Percentiles rank a stretch among this genome's conserved stretches.
phyloP scores from a whole-genome alignment of 2,329 filamentous ascomycete genomes.

The Exophiala xenobiotica region DNA sequence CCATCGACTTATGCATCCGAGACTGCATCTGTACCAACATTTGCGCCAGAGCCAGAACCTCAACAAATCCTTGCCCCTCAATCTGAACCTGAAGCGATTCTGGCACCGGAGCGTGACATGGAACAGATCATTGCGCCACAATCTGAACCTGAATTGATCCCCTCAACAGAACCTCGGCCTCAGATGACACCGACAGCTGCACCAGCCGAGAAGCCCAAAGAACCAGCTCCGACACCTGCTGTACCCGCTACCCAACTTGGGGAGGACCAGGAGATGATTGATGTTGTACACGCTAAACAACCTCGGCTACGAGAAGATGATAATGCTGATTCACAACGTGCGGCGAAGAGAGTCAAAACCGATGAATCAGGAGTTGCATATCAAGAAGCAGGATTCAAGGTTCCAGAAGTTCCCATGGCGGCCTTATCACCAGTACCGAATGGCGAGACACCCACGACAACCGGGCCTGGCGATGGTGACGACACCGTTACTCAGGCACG shows the following conservation, averaged over 20 bases:
- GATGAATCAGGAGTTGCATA: slow-evolving; percentile 47
- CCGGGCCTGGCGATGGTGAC: slow-evolving; percentile 26
- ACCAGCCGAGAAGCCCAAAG: slow-evolving; percentile 23
- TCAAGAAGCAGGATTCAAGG: slow-evolving; percentile 46
- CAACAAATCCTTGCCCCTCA: not conserved
- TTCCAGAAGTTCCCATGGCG: slow-evolving; percentile 42
- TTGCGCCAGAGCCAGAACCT: not conserved
- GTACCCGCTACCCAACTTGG: slow-evolving; percentile 22
- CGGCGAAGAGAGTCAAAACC: slow-evolving; percentile 77
- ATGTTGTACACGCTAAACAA: slow-evolving; percentile 59
- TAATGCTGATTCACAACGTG: slow-evolving; percentile 56
- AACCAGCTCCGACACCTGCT: slow-evolving; percentile 26
- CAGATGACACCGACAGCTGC: too few relatives aligned
- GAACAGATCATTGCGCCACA: not conserved
- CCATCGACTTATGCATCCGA: slow-evolving; percentile 18
- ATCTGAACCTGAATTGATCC: not conserved
- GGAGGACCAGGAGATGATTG: slow-evolving; percentile 54
- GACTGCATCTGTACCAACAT: not conserved
- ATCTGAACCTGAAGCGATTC: not conserved
- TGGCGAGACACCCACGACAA: slow-evolving; percentile 33
- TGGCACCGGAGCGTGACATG: not conserved
- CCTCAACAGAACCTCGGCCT: not conserved
- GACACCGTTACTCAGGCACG: slow-evolving; percentile 26
- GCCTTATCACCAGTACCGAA: slow-evolving; percentile 29
- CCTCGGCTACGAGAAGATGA: slow-evolving; percentile 79